Evolutionary conservation across 2,329 filamentous ascomycete genomes (phyloP), one percentile per base, ranked within the genome.

Genomic region (Neonectria coccinea): DNA sequence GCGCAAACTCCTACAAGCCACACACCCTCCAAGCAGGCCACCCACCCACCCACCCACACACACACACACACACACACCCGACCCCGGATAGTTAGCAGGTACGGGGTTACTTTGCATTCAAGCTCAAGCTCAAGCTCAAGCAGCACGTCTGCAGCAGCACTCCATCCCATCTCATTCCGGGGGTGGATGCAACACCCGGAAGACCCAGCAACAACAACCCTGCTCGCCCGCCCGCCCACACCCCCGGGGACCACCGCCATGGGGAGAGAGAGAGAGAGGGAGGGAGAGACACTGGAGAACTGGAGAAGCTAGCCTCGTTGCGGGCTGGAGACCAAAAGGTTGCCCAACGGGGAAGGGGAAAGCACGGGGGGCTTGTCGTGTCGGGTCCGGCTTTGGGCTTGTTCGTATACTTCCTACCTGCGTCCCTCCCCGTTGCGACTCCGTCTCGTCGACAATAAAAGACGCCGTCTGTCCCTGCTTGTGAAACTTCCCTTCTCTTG

Each of bases 121-220:
- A 54, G 56, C 56, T 64, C 61, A 64, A 64, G 56, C 50, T 64
- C 61, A 59, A 64, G 56, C 61, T 59, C 48, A 61, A 44, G 59
- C 59, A 39, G 29, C 39, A 11, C n/a, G 5, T 9, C n/a, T 33
- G 11, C 39, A 41, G 14, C 16, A 31, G n/a, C 20, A 2, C 5
- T 25, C 25, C 25, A 25, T 25, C 44, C 44, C 44, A 48, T 27
- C 44, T 48, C 44, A 48, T 48, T 56, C 56, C 51, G 50, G 56
- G 61, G 61, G 61, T 64, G 61, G 42, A 59, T 59, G 61, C 56
- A 64, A 47, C 44, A n/a, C 5, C 3, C 42, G 12, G 25, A 48
- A 5, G 25, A 25, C 25, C 25, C 25, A 25, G 2, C 25, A 25
- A 25, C 25, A 25, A 25, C 25, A 5, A 5, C 25, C 25, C 25